Conservation (phyloP, 768 basidiomycete genomes). For the Mycena polygramma region DNA sequence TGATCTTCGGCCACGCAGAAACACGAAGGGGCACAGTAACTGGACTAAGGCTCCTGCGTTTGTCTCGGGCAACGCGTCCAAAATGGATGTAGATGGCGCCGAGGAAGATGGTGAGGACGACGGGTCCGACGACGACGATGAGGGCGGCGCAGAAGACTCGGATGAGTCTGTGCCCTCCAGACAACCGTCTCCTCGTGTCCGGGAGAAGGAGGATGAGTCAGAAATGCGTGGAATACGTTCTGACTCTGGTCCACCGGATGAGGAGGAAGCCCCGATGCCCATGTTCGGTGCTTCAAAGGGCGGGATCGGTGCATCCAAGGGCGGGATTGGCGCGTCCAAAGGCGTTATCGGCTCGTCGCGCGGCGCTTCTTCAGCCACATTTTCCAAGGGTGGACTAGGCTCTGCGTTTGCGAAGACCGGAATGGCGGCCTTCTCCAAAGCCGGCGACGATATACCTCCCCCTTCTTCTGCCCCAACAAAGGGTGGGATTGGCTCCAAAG, state of each 20-base stretch:
- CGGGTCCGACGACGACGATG: conserved; percentile 51
- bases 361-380: conserved; percentile 23
- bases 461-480: conserved; percentile 29
- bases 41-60: conserved; percentile 87
- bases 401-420: conserved; percentile 34
- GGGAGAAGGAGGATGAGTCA: conserved; percentile 61
- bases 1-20: conserved; percentile 43
- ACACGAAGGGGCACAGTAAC: conserved; percentile 60
- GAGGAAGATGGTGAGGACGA: conserved; percentile 46
- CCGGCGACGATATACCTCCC: conserved; percentile 25
- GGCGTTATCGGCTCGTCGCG: conserved; percentile 52
- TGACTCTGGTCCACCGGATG: conserved; percentile 35
- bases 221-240: conserved; percentile 61
- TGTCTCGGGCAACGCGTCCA: conserved; percentile 66
- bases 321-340: conserved; percentile 48
- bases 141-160: conserved; percentile 52
- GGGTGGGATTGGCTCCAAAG: conserved; percentile 42
- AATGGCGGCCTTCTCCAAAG: conserved; percentile 37
- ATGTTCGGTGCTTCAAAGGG: conserved; percentile 49
- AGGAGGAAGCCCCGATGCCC: conserved; percentile 1
- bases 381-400: conserved; percentile 35
- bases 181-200: conserved; percentile 68
- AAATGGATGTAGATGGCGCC: conserved; percentile 56
- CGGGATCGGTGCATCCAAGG: conserved; percentile 48
- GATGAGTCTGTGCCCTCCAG: conserved; percentile 66